Evolutionary conservation across 2,329 filamentous ascomycete genomes (phyloP).

Genomic region (Dichotomopilus funicola): DNA sequence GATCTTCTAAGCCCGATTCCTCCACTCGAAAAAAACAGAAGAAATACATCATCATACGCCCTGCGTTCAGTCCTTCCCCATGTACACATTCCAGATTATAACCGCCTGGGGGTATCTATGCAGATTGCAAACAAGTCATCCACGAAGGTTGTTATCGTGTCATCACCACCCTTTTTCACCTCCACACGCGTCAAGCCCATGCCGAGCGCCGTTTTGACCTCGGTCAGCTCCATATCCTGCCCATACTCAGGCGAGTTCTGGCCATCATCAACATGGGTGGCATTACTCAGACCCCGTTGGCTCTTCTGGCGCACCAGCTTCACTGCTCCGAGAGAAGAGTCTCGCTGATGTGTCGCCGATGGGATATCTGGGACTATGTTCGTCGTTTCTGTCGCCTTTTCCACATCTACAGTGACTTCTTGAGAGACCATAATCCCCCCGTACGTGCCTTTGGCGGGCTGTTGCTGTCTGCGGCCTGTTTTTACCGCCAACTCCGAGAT

Average conservation of each 20-base stretch:
- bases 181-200: slow-evolving; percentile 28
- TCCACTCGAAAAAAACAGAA: too few relatives aligned
- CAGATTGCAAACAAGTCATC: slow-evolving; percentile 35
- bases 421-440: slow-evolving; percentile 58
- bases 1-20: too few relatives aligned
- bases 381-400: slow-evolving; percentile 25
- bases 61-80: too few relatives aligned
- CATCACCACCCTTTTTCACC: slow-evolving; percentile 24
- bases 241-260: background rate
- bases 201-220: slow-evolving; percentile 24
- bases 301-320: background rate
- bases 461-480: background rate
- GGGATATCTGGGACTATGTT: slow-evolving; percentile 18
- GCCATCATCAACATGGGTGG: background rate
- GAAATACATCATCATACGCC: too few relatives aligned
- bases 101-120: slow-evolving; percentile 8
- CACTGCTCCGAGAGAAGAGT: slow-evolving; percentile 12
- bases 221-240: slow-evolving; percentile 13
- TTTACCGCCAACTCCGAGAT: background rate
- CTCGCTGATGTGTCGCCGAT: slow-evolving; percentile 8
- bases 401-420: slow-evolving; percentile 51
- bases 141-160: slow-evolving; percentile 36
- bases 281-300: background rate
- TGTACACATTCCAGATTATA: background rate
- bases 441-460: slow-evolving; percentile 24